A percentile compares a stretch with the other conserved stretches of the same genome.
These are phyloP conservation scores for Chlamydomonas incerta DNA, from an alignment of 139 green algal genomes.

Conservation along the genomic window DNA sequence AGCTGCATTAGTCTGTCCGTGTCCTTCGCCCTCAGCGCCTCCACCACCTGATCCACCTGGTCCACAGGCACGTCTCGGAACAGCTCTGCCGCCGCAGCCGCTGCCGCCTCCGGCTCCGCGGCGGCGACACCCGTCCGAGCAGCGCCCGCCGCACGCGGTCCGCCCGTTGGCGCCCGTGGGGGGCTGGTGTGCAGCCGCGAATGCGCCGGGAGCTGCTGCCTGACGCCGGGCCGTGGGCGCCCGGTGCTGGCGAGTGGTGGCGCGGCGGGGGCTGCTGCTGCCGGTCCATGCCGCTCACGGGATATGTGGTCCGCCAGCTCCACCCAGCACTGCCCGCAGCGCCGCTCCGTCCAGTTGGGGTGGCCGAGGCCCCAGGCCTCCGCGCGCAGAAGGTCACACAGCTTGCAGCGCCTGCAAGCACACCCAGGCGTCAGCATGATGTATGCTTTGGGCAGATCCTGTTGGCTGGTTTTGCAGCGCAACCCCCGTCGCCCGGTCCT, in stretches of 20 bases:
- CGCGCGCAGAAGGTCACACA: constrained; percentile 31
- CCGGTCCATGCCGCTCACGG: not conserved
- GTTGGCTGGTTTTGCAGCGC: too few relatives aligned
- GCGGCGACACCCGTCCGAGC: too few relatives aligned
- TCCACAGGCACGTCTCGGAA: not conserved
- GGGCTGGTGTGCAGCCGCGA: not conserved
- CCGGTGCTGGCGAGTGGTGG: too few relatives aligned
- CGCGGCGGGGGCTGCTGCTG: not conserved
- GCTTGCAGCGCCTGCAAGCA: constrained; percentile 28
- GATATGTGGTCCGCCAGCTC: not conserved
- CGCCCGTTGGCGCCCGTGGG: too few relatives aligned
- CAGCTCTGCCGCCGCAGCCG: too few relatives aligned
- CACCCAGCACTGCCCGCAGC: constrained; percentile 20
- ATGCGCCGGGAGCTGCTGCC: not conserved
- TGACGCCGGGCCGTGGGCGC: too few relatives aligned
- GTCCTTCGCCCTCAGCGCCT: constrained; percentile 4
- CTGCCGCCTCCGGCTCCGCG: too few relatives aligned
- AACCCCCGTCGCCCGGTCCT: not conserved
- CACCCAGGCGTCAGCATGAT: not conserved
- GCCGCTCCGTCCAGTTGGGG: constrained; percentile 13
- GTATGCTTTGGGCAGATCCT: too few relatives aligned
- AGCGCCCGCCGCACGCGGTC: too few relatives aligned
- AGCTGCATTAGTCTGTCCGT: not conserved
- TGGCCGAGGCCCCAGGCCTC: constrained; percentile 45
- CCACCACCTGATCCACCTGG: not conserved